Base-by-base conservation (phyloP, 192 early-diverging fungal genomes). In the Pilobolus umbonatus region DNA sequence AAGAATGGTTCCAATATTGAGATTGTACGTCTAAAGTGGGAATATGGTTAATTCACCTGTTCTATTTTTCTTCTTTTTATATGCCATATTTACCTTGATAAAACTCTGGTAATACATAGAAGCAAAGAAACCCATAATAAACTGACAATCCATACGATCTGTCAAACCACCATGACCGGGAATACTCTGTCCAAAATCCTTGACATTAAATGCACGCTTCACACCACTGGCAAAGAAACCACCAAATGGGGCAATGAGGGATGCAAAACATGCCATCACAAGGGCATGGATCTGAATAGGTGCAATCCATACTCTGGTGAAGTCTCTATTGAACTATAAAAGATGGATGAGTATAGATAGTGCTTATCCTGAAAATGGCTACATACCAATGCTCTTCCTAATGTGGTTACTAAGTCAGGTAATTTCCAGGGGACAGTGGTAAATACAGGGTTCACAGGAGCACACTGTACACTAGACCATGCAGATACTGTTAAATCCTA, bases 81-180 rank as follows among this genome's bases (percentile, higher is more conserved):
- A 3, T 50, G 10, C 6, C 1, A 8, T 25, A 8, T 0, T 59
- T 47, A 61, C 59, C 48, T 62, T 62, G 40, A 62, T 62, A 26
- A 62, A 62, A 36, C 61, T 62, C 26, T 62, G 61, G 58, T 85
- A 91, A 69, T 98, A 96, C 58, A 95, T 85, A 67, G 85, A 89
- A 31, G 92, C 86, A 67, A 98, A 96, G 19, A 89, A 71, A 4
- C 87, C 92, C 94, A 96, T 98, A 50, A 98, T 70, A 59, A 98
- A 92, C 77, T 98, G 96, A 69, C 96, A 98, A 70, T 98, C 94
- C 80, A 98, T 93, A 28, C 96, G 87, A 75, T 98, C 96, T 0
- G 96, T 96, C 28, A 98, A 80, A 19, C 96, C 96, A 61, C 96
- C 96, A 64, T 98, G 96, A 28, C 96, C 96, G 2, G 96, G 96